phyloP scores from a whole-genome alignment of 2,329 filamentous ascomycete genomes.

The Arthrobotrys megalospora region DNA sequence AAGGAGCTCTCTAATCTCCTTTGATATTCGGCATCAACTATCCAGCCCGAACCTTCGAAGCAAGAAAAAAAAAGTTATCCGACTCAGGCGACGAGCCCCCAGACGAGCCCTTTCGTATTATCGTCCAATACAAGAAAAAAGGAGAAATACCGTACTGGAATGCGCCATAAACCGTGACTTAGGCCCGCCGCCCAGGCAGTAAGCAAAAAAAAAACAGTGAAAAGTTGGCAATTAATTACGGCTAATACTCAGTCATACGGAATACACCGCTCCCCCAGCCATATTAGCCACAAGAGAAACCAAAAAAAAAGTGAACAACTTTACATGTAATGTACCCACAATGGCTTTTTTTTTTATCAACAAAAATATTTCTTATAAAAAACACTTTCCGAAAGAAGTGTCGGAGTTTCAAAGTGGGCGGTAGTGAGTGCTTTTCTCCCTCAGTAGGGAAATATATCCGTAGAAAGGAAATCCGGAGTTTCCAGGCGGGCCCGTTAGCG shows the following conservation, averaged over 20 bases:
- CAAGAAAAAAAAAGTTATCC: background rate
- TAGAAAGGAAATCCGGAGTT: slow-evolving; percentile 3
- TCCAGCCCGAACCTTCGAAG: background rate
- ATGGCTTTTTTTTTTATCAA: background rate
- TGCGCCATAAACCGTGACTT: slow-evolving; percentile 24
- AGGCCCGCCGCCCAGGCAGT: slow-evolving; percentile 24
- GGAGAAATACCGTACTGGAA: background rate
- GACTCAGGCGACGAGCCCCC: background rate
- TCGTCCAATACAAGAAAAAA: background rate
- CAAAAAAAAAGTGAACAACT: background rate
- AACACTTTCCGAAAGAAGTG: background rate
- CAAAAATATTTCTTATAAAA: background rate
- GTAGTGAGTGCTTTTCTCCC: background rate
- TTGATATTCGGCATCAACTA: slow-evolving; percentile 27
- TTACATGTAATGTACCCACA: background rate
- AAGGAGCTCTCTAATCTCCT: slow-evolving; percentile 30
- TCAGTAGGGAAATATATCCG: slow-evolving; percentile 11
- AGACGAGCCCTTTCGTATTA: background rate
- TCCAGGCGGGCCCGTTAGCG: slow-evolving; percentile 10
- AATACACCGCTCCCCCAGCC: slow-evolving; percentile 17
- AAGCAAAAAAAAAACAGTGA: background rate
- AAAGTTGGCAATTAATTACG: slow-evolving; percentile 24
- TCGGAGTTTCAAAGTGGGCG: slow-evolving; percentile 58
- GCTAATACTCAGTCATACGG: slow-evolving; percentile 25
- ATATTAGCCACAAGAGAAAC: slow-evolving; percentile 32